Base-by-base conservation (phyloP, 2,329 filamentous ascomycete species). In the Fusarium brachygibbosum region DNA sequence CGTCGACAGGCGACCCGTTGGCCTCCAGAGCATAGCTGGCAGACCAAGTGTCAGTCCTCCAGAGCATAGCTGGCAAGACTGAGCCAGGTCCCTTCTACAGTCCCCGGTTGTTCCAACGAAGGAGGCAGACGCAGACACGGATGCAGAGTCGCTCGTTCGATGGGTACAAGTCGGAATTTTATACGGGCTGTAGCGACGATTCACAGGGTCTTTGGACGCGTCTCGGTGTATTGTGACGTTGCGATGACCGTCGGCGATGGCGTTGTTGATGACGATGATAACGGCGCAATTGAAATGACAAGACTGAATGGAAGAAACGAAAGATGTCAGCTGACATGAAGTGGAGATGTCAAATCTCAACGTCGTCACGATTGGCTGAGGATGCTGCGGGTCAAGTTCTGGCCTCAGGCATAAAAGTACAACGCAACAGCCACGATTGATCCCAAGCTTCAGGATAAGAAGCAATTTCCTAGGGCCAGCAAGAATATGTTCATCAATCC, bases 51-150 rank as follows among this genome's bases (percentile, higher is more conserved):
- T 29, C 41, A 44, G 25, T 9, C 41, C 41, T 44, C 41, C 41
- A 44, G 41, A 48, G 44, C 41, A 44, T 28, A 48, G 44, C 44
- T 48, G 44, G 44, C 44, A 48, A 29, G 44, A 48, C 44, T 48
- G 14, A 45, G 14, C 42, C 50, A 41, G 29, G 38, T 37, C 46
- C 55, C 55, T 29, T 58, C 55, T 28, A 49, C 55, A 52, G 46
- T 12, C 55, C 55, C 55, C 55, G 55, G 19, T 53, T 28, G 42
- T 58, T 58, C 46, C 55, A 58, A 19, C 46, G 41, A 58, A 58
- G 55, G 55, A 46, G 55, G 29, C 46, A 51, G 14, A 31, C 37
- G 37, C 28, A 46, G 13, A 9, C 17, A 7, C 8, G 7, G 17
- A 29, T 8, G 25, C 42, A 28, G 5, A 28, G 42, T 45, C 45